Evolutionary conservation across 768 basidiomycete species (phyloP).

Genomic region (Pleurotus tuber-regium): DNA sequence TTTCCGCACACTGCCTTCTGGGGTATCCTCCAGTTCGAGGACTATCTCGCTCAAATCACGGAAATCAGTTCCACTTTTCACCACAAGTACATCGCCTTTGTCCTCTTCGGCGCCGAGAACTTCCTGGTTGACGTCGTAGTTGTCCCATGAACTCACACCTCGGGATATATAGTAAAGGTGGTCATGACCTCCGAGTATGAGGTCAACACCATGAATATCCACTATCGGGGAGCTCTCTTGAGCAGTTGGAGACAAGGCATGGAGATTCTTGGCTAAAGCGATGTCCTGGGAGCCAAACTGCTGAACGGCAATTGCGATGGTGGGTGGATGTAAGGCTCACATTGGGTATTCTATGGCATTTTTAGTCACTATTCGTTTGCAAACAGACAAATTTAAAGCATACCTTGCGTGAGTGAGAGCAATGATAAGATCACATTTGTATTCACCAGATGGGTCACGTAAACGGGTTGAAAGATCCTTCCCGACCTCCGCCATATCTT

Average conservation of each 20-base stretch:
- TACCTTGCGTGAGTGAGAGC: conserved; percentile 84
- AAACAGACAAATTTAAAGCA: conserved; percentile 15
- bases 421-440: conserved; percentile 78
- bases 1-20: conserved; percentile 59
- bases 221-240: conserved; percentile 43
- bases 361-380: no score
- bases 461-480: conserved; percentile 69
- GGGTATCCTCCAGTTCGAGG: conserved; percentile 58
- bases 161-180: conserved; percentile 76
- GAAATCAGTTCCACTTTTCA: conserved; percentile 92
- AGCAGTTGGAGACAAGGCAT: conserved; percentile 55
- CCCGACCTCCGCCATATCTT: conserved; percentile 71
- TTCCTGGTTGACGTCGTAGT: conserved; percentile 48
- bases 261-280: conserved; percentile 60
- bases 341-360: conserved; percentile 41
- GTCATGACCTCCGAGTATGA: conserved; percentile 88
- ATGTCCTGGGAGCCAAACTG: conserved; percentile 53
- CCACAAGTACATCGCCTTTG: conserved; percentile 62
- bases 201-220: conserved; percentile 71
- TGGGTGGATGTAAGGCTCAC: conserved; percentile 24
- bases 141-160: conserved; percentile 66
- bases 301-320: background rate
- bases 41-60: conserved; percentile 77
- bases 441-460: conserved; percentile 65
- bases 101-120: conserved; percentile 73